Evolutionary conservation across 108 stramenopile species (phyloP).

Genomic region (Cyclotella kingstonii): DNA sequence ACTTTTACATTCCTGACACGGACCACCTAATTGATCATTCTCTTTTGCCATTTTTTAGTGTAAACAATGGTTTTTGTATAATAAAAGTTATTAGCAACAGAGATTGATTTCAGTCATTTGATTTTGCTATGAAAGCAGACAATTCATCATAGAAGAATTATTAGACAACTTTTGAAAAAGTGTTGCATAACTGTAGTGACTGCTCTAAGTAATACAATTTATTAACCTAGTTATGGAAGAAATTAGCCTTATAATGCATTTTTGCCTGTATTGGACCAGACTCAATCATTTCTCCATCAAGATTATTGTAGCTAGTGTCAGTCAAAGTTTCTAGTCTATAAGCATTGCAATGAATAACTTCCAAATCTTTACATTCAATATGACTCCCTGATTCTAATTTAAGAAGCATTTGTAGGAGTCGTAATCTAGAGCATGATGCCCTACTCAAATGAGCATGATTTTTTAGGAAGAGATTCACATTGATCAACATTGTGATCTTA

Average conservation of each 20-base stretch:
- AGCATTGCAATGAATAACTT: constrained; percentile 73
- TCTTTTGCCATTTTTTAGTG: no score
- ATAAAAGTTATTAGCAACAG: no score
- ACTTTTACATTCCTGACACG: no score
- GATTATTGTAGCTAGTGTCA: constrained; percentile 67
- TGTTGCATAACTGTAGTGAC: no score
- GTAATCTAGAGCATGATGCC: constrained; percentile 50
- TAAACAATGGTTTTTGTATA: no score
- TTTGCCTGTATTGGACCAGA: constrained; percentile 77
- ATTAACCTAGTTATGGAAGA: no score
- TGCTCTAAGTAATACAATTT: no score
- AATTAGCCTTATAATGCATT: constrained; percentile 45
- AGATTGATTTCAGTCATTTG: no score
- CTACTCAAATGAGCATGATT: constrained; percentile 1
- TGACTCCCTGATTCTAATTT: constrained; percentile 75
- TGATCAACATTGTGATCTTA: neutral
- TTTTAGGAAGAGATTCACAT: neutral
- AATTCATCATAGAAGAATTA: no score
- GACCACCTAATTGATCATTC: no score
- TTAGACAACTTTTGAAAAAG: no score
- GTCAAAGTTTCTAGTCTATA: constrained; percentile 70
- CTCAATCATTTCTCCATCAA: constrained; percentile 89
- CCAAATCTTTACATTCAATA: constrained; percentile 48
- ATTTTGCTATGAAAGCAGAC: no score
- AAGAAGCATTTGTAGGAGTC: constrained; percentile 59